Evolutionary conservation across 805 yeast genomes (phyloP), one percentile per base, ranked within the genome.

Genomic region (Wickerhamomyces xylosicus): DNA sequence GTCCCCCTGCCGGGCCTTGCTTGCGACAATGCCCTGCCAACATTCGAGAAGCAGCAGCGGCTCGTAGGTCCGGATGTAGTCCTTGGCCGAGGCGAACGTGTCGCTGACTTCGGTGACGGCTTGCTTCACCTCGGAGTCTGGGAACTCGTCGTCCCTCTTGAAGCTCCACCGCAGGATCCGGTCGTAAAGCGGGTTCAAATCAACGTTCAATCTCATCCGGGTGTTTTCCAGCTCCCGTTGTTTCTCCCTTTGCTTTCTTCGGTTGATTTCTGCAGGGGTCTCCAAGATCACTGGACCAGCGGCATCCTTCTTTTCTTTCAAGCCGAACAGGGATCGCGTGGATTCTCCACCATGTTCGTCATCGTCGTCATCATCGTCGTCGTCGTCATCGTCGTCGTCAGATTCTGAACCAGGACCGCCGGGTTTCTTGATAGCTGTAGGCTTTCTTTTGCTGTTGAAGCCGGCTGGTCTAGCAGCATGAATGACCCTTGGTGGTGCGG

Each of bases 21-120:
- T 77, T 4, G 85, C 69, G 47, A 77, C 80, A 20, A 92, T 72
- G 0, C 85, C 82, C 52, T 89, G 95, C 97, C 97, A 94, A 46
- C 95, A 84, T 61, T 92, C 99, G 32, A 90, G 61, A 54, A 89
- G 61, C 34, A 92, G 62, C 33, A 92, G 65, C 0, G 98, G 98
- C 47, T 79, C 84, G 57, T 85, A 81, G 1, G 73, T 67, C 28
- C 66, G 63, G 36, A 72, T 72, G 52, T 94, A 92, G 3, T 82
- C 86, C n/a, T 62, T 64, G 4, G 77, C 76, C 37, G 72, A 62
- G 0, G 50, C 41, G 52, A 85, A 92, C 2, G 59, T 50, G 46
- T 77, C 77, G 21, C 72, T 71, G 5, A 85, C 79, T 2, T 44
- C 35, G 20, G 19, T 20, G 13, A 47, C 28, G 2, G 38, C 35